Evolutionary conservation across 805 yeast genomes (phyloP), one percentile per base, ranked within the genome.

Genomic region (Babjeviella inositovora): DNA sequence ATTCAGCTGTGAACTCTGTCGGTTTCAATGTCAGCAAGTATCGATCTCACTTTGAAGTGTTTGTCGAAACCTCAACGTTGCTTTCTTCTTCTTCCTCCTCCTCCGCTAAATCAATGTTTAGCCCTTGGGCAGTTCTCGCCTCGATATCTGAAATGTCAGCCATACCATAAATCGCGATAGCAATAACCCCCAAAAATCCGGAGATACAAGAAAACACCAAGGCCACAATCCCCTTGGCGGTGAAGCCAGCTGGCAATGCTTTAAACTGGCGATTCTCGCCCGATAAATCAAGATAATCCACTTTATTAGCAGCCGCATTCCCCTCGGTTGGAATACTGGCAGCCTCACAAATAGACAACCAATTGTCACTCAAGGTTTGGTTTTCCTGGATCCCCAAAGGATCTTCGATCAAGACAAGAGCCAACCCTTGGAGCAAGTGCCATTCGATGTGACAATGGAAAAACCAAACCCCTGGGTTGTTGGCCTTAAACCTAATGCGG

Each of bases 391-490:
- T 58, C 27, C 61, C 60, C 7, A 46, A 35, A 14, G 98, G 98
- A 26, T 82, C 94, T 54, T 87, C 98, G 25, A 87, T 53, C 20
- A 90, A 54, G 7, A 62, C 57, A 26, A 84, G 38, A 8, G 93
- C 93, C 38, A 87, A 64, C 41, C 98, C 98, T 58, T 90, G 97
- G 41, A 72, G 64, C 60, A 87, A 65, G 57, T 90, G 98, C 98
- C 98, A 87, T 48, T 90, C 97, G 41, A 90, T 77, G 48, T 87
- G 98, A 53, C 98, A 87, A 57, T 87, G 98, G 92, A 90, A 90
- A 49, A 73, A 68, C 98, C 97, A 87, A 20, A 85, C 85, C 57
- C 98, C 98, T 15, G 97, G 98, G 49, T 90, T 90, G 45, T 77
- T 73, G 25, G 97, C 93, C 41, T 65, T 68, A 62, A 84, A 87